A percentile compares a stretch with the other conserved stretches of the same genome.
These are phyloP conservation scores for Infundibulicybe gibba DNA, from an alignment of 768 basidiomycete genomes.

Conservation along the genomic window DNA sequence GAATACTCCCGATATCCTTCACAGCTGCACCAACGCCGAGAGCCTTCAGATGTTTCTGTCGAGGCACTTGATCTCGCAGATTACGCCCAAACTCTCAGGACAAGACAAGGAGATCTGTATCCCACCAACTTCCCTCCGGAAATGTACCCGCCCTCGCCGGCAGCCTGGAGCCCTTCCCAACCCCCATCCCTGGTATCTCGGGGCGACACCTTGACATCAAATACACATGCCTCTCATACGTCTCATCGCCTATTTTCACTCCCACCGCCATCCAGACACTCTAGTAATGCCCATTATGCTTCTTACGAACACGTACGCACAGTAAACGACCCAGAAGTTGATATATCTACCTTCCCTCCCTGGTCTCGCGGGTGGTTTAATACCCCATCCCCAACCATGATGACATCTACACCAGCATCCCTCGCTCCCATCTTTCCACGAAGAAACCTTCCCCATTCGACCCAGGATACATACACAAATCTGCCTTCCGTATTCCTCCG, in stretches of 20 bases:
- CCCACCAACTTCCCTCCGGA: conserved; percentile 20
- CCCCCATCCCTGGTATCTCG: conserved; percentile 41
- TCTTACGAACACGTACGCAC: conserved; percentile 13
- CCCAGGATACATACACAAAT: conserved; percentile 25
- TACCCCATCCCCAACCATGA: conserved; percentile 17
- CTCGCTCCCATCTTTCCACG: conserved; percentile 21
- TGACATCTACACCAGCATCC: conserved; percentile 24
- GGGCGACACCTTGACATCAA: conserved; percentile 40
- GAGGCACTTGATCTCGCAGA: conserved; percentile 74
- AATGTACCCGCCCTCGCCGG: conserved; percentile 20
- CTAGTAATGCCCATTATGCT: conserved; percentile 13
- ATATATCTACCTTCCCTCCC: conserved; percentile 59
- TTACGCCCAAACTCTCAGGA: conserved; percentile 51
- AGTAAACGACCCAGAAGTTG: conserved; percentile 41
- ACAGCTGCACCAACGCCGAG: conserved; percentile 29
- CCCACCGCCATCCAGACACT: conserved; percentile 33
- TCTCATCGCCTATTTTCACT: conserved; percentile 44
- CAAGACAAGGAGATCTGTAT: conserved; percentile 30
- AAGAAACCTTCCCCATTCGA: conserved; percentile 30
- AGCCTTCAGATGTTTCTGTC: conserved; percentile 61
- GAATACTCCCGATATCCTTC: conserved; percentile 13
- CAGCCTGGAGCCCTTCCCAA: conserved; percentile 17
- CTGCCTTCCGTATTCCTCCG: conserved; percentile 20
- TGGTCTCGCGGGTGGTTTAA: conserved; percentile 66
- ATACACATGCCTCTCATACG: conserved; percentile 20